Evolutionary conservation across 148 eudicot species (phyloP), one percentile per base, ranked within the genome.

Genomic region (Silene conica): DNA sequence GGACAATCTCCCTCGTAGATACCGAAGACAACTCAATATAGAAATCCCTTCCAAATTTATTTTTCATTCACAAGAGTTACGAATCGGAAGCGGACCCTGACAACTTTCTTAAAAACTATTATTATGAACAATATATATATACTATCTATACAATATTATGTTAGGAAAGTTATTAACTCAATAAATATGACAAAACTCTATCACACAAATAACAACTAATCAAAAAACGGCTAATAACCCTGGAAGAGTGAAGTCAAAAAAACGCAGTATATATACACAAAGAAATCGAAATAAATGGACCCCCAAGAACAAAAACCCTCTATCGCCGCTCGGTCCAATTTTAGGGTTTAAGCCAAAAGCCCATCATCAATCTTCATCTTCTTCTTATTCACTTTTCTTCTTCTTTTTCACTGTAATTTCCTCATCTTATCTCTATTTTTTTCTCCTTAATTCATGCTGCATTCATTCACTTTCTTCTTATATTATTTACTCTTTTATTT

Each of bases 321-420:
- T 5, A 50, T n/a, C 68, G 69, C 70, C 74, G 46, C 64, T 22
- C 58, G 61, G 73, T 74, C 82, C 78, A 79, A 55, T 46, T 70
- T 50, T 80, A 80, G 78, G 75, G 79, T 80, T 80, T 80, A 68
- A 62, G 67, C 23, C 60, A 43, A 45, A 72, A 77, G 80, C 80
- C 78, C 82, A 75, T 48, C 26, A 78, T 48, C 28, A 78, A 72
- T 31, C 45, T 63, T 21, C 73, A 28, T 48, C 63, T 63, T 69
- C 75, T 5, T 38, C 62, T 52, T 54, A 67, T 73, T 62, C 67
- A 64, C 67, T 41, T 58, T 2, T 15, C 41, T 58, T n/a, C 26
- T 31, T 28, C 23, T 25, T 69, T 69, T 48, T 50, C 16, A 74
- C 43, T 63, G 82, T 79, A 74, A 74, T 77, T 58, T 31, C n/a